Base-by-base conservation (phyloP, 495 filamentous ascomycete species). In the Aspergillus nanangensis region DNA sequence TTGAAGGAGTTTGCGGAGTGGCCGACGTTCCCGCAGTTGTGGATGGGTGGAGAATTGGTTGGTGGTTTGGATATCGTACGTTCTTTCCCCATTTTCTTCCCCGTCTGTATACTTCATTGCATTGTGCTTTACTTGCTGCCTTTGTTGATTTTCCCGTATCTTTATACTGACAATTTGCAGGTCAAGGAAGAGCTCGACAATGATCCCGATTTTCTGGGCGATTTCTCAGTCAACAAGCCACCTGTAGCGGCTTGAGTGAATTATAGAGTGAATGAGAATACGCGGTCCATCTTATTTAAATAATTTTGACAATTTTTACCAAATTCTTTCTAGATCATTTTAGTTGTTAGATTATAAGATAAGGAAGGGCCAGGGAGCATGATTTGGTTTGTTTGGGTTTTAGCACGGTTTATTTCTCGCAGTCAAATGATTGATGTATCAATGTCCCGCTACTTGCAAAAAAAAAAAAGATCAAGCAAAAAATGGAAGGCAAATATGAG, bases 11-110 rank as follows among this genome's bases (percentile, higher is more conserved):
- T 85, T 65, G 87, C 90, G 9, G 92, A 96, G 37, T 97, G 93
- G 93, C 94, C 93, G 2, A 99, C 93, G 1, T 99, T 87, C 67
- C 90, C 91, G 11, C 91, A 96, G 66, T 67, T 96, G 41, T 96
- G 87, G 79, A 74, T 91, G 8, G 69, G 74, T 45, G 90, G 91
- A 1, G 83, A 92, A 57, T 63, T 96, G 47, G 82, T 95, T n/a
- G 90, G 91, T 29, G 91, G 90, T 2, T 71, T 99, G 59, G 94
- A 97, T 71, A 97, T 97, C 65, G 93, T 97, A 72, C 61, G 90
- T 86, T 36, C 23, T 38, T 19, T 41, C 25, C 25, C 25, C 7
- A 7, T 5, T 29, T 7, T 11, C 25, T 11, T 7, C 5, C 7
- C 7, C 11, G 25, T 29, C 25, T 11, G n/a, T n/a, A n/a, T 31